phyloP scores from a whole-genome alignment of 2,329 filamentous ascomycete genomes.

The Diaporthe velutina region DNA sequence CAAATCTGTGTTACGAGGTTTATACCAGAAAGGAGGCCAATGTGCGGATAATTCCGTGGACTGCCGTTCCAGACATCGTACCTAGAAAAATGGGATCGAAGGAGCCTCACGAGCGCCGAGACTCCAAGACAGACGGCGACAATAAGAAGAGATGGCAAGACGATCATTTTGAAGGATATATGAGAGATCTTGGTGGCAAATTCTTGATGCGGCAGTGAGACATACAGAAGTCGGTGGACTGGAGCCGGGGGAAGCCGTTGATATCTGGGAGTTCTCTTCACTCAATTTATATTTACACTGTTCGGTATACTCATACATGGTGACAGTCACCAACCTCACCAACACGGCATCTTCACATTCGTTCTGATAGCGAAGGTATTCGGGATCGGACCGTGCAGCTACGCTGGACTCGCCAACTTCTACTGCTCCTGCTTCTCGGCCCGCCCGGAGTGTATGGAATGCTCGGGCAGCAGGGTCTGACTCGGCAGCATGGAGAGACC shows the following conservation, averaged over 20 bases:
- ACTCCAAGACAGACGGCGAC: neutral
- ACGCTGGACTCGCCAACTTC: neutral
- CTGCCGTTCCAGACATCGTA: too few species aligned
- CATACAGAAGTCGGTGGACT: neutral
- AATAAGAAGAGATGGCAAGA: neutral
- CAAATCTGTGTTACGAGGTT: conserved; percentile 22
- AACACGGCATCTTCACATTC: too few species aligned
- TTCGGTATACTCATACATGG: too few species aligned
- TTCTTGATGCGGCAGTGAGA: neutral
- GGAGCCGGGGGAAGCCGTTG: too few species aligned
- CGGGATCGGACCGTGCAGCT: neutral
- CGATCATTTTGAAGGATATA: neutral
- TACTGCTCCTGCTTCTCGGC: neutral
- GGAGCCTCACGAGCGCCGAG: neutral
- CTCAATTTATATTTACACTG: neutral
- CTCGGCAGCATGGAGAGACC: neutral
- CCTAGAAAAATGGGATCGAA: neutral
- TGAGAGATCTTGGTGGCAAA: too few species aligned
- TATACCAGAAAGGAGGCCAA: conserved; percentile 15
- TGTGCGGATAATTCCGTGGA: conserved; percentile 32
- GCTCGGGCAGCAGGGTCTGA: neutral
- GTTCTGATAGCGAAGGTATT: neutral
- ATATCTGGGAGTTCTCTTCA: neutral
- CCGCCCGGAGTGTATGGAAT: neutral
- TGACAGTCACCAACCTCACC: neutral